Percentiles rank a stretch among this genome's conserved stretches.
phyloP scores from a whole-genome alignment of 768 basidiomycete species.

The Xerocomus potaroensis region DNA sequence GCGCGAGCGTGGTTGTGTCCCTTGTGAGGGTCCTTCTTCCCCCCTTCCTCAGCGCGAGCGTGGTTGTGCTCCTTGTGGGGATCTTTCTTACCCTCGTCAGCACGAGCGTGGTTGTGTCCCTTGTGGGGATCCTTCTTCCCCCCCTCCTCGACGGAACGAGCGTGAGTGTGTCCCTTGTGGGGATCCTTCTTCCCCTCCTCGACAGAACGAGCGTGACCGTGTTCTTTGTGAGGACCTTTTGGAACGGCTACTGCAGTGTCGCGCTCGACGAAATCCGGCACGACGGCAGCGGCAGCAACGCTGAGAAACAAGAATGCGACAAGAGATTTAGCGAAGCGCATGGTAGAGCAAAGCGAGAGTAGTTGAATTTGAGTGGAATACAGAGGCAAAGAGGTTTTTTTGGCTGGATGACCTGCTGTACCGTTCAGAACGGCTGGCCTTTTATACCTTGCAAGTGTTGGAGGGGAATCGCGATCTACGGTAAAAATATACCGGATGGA shows the following conservation, averaged over 20 bases:
- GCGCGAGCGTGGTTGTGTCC: too few species aligned
- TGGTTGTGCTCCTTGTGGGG: too few species aligned
- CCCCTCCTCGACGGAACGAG: background rate
- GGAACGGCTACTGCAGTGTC: background rate
- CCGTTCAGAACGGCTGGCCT: background rate
- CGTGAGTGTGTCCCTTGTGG: background rate
- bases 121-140: background rate
- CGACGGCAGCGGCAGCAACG: background rate
- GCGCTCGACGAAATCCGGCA: background rate
- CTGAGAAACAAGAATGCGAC: constrained; percentile 4
- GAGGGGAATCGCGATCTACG: background rate
- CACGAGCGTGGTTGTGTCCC: background rate
- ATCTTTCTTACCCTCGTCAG: too few species aligned
- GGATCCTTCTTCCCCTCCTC: background rate
- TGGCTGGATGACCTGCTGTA: background rate
- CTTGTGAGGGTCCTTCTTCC: too few species aligned
- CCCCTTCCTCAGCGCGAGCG: too few species aligned
- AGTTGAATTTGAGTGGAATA: background rate
- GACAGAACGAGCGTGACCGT: background rate
- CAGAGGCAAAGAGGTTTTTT: background rate
- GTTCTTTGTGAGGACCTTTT: background rate
- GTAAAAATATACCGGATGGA: background rate
- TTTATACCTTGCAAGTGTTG: constrained; percentile 1
- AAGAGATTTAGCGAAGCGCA: constrained; percentile 5
- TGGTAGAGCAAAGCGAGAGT: background rate